Base-by-base conservation (phyloP, 139 green algal genomes). In the Picochlorum sp. region DNA sequence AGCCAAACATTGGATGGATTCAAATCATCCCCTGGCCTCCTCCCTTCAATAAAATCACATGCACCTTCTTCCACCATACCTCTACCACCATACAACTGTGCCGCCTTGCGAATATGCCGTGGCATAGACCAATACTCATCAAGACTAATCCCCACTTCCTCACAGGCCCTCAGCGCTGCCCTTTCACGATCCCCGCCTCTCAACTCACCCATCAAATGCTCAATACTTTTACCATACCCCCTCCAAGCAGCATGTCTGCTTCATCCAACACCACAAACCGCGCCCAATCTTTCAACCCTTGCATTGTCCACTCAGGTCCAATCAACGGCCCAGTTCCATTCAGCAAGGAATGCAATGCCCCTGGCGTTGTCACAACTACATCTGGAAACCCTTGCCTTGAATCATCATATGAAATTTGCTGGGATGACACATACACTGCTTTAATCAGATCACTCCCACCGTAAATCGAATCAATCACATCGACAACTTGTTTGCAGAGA, bases 231-330 rank as follows among this genome's bases (percentile, higher is more conserved):
- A 10, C 55, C 66, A 61, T 85, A 98, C 15, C 72, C 1, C 85
- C 83, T 0, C 64, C 73, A n/a, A 97, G 69, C 73, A 98, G 69
- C 79, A 95, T 60, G 69, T 98, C 93, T 0, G 91, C 89, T 77
- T 98, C 93, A 72, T 98, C 93, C 49, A 95, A 65, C 30, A 98
- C 87, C 18, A 97, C 75, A 61, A 81, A 69, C 4, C 71, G 67
- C 15, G 88, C 78, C 52, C 70, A 68, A 7, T 32, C 24, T 0
- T 76, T 56, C 70, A 80, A 63, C 18, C 57, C 67, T 50, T 81
- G 75, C n/a, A 63, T 66, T 11, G 70, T 88, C 83, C 86, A 95
- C 30, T 84, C 73, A 14, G n/a, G 52, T 6, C 83, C 86, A 44
- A 83, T 91, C 5, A 49, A 66, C 1, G 26, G 23, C 1, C 77